These are phyloP conservation scores for Pichia sp. DNA, from an alignment of 1,139 yeast species.

Conservation along the genomic window DNA sequence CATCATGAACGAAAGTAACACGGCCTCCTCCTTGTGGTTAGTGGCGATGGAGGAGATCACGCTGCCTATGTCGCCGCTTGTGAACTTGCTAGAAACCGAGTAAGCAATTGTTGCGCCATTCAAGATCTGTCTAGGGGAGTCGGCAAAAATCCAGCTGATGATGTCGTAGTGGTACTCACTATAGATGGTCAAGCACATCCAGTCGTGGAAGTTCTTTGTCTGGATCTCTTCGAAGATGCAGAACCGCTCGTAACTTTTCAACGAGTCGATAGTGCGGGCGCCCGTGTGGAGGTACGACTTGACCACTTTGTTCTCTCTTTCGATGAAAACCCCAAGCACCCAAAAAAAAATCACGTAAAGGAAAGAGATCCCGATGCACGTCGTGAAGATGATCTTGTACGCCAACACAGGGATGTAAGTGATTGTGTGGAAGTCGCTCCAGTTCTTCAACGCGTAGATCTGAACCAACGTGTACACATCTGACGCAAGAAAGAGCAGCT, in stretches of 20 bases:
- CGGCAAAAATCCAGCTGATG: constrained; percentile 68
- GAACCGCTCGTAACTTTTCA: constrained; percentile 58
- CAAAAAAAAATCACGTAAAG: constrained; percentile 55
- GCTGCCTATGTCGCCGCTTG: constrained; percentile 39
- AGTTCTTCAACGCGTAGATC: constrained; percentile 67
- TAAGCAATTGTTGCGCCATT: constrained; percentile 65
- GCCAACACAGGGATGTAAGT: constrained; percentile 58
- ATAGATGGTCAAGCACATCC: constrained; percentile 63
- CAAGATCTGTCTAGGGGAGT: constrained; percentile 84
- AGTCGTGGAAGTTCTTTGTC: constrained; percentile 61
- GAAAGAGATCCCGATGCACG: constrained; percentile 75
- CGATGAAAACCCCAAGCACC: constrained; percentile 56
- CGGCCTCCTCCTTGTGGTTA: constrained; percentile 59
- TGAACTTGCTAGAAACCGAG: constrained; percentile 39
- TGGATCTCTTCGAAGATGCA: constrained; percentile 72
- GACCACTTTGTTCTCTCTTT: constrained; percentile 61
- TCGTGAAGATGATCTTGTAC: constrained; percentile 79
- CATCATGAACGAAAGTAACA: constrained; percentile 70
- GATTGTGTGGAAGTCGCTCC: constrained; percentile 53
- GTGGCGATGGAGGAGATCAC: constrained; percentile 59
- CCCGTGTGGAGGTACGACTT: constrained; percentile 64
- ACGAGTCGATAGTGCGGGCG: constrained; percentile 55
- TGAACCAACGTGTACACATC: constrained; percentile 80
- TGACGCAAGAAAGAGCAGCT: constrained; percentile 57
- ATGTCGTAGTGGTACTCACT: constrained; percentile 44